Conservation (phyloP, 345 rosid genomes). For the Syzygium jambos region DNA sequence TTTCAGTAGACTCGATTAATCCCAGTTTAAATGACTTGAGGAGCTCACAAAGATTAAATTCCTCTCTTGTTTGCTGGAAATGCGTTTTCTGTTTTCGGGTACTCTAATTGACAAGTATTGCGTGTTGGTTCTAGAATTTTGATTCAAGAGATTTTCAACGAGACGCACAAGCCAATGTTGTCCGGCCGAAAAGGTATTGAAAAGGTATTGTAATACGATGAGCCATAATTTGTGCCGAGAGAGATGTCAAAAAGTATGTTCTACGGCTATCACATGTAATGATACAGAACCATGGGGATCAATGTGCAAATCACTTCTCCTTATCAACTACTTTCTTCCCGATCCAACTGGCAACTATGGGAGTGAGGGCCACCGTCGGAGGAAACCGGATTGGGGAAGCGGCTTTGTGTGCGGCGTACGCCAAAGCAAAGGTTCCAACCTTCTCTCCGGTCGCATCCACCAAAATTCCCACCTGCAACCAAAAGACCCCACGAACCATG, state of each 20-base stretch:
- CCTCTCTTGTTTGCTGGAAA: not conserved
- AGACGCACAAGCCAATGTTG: not conserved
- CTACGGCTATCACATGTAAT: not conserved
- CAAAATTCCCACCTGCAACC: constrained; percentile 63
- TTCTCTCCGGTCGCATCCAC: constrained; percentile 63
- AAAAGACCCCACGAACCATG: not conserved
- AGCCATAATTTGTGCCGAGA: not conserved
- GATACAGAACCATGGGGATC: not conserved
- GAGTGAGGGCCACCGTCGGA: constrained; percentile 83
- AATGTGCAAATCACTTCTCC: constrained; percentile 14
- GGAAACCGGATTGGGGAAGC: constrained; percentile 96
- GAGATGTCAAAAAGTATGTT: not conserved
- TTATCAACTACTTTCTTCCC: constrained; percentile 56
- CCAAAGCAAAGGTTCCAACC: constrained; percentile 82
- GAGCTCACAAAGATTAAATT: not conserved
- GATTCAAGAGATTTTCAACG: not conserved
- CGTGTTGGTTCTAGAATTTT: not conserved
- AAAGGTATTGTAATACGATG: not conserved
- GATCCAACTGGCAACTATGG: constrained; percentile 83
- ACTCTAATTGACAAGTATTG: not conserved
- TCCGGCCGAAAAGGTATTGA: not conserved
- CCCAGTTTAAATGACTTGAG: not conserved
- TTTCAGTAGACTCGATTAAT: not conserved
- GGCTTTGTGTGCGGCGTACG: constrained; percentile 93
- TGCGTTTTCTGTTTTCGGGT: not conserved